Percentiles rank a stretch among this genome's conserved stretches.
Conservation (phyloP, 2,329 filamentous ascomycete species). For the Botrytis sinoallii region DNA sequence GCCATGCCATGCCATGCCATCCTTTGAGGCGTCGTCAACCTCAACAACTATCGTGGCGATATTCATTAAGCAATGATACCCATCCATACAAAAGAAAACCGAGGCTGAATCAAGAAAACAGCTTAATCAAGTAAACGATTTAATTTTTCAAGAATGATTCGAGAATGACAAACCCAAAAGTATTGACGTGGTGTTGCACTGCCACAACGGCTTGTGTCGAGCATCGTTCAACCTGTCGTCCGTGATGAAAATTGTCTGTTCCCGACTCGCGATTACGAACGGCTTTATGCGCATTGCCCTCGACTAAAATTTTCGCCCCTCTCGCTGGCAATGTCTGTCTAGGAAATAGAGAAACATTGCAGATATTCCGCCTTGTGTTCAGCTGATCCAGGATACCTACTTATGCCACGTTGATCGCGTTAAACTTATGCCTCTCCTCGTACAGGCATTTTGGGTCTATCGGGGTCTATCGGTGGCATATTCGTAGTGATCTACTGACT, state of each 20-base stretch:
- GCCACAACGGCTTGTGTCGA: constrained; percentile 10
- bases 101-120: not conserved
- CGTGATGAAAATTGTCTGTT: constrained; percentile 15
- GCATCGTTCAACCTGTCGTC: constrained; percentile 19
- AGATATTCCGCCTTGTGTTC: constrained; percentile 1
- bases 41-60: constrained; percentile 5
- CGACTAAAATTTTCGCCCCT: not conserved
- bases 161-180: not conserved
- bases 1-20: not conserved
- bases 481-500: not conserved
- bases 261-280: constrained; percentile 13
- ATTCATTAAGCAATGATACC: not conserved
- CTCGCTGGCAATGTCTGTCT: not conserved
- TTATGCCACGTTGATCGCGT: constrained; percentile 15
- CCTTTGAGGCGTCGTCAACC: not conserved
- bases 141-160: not conserved
- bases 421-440: constrained; percentile 6
- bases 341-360: constrained; percentile 12
- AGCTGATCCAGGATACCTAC: constrained; percentile 14
- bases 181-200: constrained; percentile 18
- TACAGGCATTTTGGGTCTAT: not conserved
- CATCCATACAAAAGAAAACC: not conserved
- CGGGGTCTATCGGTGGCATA: not conserved
- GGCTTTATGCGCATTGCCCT: constrained; percentile 17
- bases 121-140: not conserved